Evolutionary conservation across 345 rosid genomes (phyloP).

Genomic region (Eucalyptus curtisii): DNA sequence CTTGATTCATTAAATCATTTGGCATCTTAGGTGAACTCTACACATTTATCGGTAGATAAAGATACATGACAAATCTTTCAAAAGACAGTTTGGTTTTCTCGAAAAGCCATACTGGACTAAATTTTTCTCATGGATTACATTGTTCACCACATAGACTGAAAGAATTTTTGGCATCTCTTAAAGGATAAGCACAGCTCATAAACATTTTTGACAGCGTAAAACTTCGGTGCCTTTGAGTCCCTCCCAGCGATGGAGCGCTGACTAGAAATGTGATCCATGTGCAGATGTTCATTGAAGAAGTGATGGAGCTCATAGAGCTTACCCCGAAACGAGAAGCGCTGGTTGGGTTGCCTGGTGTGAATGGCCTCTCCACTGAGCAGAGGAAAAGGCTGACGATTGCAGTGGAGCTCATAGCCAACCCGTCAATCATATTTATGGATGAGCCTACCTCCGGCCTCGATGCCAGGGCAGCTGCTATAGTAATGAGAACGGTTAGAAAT

Average conservation of each 20-base stretch:
- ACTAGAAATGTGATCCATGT: neutral
- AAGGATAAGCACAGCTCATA: neutral
- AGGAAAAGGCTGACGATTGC: conserved; percentile 66
- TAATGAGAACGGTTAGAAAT: conserved; percentile 68
- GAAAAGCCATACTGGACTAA: neutral
- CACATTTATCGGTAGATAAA: neutral
- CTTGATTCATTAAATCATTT: neutral
- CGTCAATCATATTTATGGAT: conserved; percentile 70
- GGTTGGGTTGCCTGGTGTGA: conserved; percentile 54
- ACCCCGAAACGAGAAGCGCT: conserved; percentile 38
- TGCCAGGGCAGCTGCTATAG: conserved; percentile 75
- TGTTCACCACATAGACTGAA: neutral
- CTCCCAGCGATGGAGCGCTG: neutral
- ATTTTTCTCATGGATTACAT: neutral
- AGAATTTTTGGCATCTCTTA: neutral
- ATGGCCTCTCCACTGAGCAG: conserved; percentile 61
- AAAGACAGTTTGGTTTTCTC: neutral
- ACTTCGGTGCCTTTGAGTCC: neutral
- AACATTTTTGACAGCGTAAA: neutral
- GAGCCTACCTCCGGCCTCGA: conserved; percentile 75
- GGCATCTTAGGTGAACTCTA: neutral
- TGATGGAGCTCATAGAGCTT: conserved; percentile 67
- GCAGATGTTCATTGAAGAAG: conserved; percentile 64
- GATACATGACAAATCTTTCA: neutral
- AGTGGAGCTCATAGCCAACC: conserved; percentile 72